Evolutionary conservation across 495 filamentous ascomycete species (phyloP).

Genomic region (Extremus antarcticus): DNA sequence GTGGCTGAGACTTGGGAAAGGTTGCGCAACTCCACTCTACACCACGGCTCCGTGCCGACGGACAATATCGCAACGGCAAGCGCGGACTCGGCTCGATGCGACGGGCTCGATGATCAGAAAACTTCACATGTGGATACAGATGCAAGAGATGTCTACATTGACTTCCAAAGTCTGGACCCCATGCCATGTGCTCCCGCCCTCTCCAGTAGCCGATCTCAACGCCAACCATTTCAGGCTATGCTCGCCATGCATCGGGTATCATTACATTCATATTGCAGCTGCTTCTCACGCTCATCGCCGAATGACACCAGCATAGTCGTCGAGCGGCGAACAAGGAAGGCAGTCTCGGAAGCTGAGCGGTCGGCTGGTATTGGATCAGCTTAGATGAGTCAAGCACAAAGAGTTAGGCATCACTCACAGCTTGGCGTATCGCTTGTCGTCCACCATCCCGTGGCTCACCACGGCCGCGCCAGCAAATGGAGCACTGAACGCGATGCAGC

Average conservation of each 20-base stretch:
- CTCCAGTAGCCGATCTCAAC: not conserved
- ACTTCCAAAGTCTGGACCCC: too few species aligned
- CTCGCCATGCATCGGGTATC: not conserved
- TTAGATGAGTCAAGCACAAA: not conserved
- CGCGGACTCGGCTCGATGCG: too few species aligned
- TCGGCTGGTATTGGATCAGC: slow-evolving; percentile 5
- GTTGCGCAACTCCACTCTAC: not conserved
- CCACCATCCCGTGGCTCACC: slow-evolving; percentile 2
- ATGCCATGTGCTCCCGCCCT: too few species aligned
- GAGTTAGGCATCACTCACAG: slow-evolving; percentile 3
- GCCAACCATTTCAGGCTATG: not conserved
- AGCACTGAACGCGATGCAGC: slow-evolving; percentile 19
- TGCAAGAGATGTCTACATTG: too few species aligned
- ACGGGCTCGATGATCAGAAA: too few species aligned
- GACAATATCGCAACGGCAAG: too few species aligned
- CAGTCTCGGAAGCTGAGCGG: slow-evolving; percentile 17
- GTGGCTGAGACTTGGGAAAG: not conserved
- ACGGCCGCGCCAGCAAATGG: slow-evolving; percentile 18
- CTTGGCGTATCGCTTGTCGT: slow-evolving; percentile 15
- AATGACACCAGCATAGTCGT: slow-evolving; percentile 15
- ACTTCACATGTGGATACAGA: too few species aligned
- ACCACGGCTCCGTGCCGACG: too few species aligned
- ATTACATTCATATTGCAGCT: not conserved
- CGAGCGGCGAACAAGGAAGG: slow-evolving; percentile 15
- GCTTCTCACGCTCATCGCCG: not conserved